These are phyloP conservation scores for Nannochloropsis granulata DNA, from an alignment of 108 stramenopile species.

Conservation along the genomic window DNA sequence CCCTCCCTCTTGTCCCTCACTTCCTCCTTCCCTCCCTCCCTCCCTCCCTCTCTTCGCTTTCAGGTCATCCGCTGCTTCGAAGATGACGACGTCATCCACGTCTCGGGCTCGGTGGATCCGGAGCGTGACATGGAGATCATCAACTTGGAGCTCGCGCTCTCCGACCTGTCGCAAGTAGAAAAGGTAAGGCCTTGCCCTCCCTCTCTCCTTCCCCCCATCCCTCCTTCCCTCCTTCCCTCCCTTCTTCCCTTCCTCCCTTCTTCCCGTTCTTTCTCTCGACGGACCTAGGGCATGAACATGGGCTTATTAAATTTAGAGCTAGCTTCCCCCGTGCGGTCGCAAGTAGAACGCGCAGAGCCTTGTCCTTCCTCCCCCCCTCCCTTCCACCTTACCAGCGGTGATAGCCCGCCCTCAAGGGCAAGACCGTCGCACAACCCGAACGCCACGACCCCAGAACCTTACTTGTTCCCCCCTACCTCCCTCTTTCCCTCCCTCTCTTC, in stretches of 20 bases:
- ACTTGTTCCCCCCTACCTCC: background rate
- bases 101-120: slow-evolving; percentile 75
- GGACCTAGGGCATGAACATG: too few relatives aligned
- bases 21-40: background rate
- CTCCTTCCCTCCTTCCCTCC: background rate
- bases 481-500: background rate
- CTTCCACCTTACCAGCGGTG: too few relatives aligned
- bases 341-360: too few relatives aligned
- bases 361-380: too few relatives aligned
- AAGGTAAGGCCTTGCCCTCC: background rate
- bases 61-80: slow-evolving; percentile 79
- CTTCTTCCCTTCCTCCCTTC: background rate
- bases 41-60: background rate
- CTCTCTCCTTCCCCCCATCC: background rate
- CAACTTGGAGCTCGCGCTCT: slow-evolving; percentile 84
- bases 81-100: slow-evolving; percentile 94
- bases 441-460: too few relatives aligned
- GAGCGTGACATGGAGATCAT: slow-evolving; percentile 92
- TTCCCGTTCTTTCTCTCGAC: background rate
- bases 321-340: too few relatives aligned
- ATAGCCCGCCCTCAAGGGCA: too few relatives aligned
- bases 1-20: background rate
- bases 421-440: too few relatives aligned
- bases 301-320: too few relatives aligned
- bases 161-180: slow-evolving; percentile 88